Conservation (phyloP, 2,329 filamentous ascomycete genomes). For the Paracoccidioides lutzii region DNA sequence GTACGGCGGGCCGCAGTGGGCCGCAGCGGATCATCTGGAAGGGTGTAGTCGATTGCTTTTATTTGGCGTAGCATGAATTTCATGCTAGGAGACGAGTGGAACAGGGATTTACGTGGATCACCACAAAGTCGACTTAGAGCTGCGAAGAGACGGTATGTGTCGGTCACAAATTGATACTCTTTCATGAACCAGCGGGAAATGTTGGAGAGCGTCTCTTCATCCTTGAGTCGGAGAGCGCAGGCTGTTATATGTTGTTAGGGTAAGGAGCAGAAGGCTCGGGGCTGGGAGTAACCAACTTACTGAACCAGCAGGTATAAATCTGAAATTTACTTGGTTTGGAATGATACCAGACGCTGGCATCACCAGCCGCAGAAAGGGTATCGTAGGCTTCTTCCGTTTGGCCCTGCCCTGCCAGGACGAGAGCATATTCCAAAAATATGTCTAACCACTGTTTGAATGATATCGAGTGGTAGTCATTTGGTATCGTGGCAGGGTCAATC, state of each 20-base stretch:
- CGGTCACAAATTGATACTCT: conserved; percentile 64
- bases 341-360: conserved; percentile 72
- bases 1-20: conserved; percentile 16
- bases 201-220: conserved; percentile 61
- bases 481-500: conserved; percentile 20
- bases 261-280: neutral
- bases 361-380: conserved; percentile 62
- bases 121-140: conserved; percentile 65
- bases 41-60: conserved; percentile 69
- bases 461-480: conserved; percentile 58
- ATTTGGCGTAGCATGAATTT: conserved; percentile 89
- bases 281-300: conserved; percentile 32
- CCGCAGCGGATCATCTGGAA: conserved; percentile 38
- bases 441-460: conserved; percentile 77
- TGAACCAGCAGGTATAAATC: conserved; percentile 66
- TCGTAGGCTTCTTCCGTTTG: conserved; percentile 63
- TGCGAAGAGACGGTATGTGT: conserved; percentile 72
- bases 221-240: conserved; percentile 69
- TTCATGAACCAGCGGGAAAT: conserved; percentile 75
- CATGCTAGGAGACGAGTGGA: conserved; percentile 67
- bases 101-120: conserved; percentile 48
- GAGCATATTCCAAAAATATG: conserved; percentile 75
- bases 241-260: conserved; percentile 35
- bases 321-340: conserved; percentile 53
- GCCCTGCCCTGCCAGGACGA: conserved; percentile 57